These are phyloP conservation scores for Leccinum obscurum DNA, from an alignment of 768 basidiomycete genomes.

Conservation along the genomic window DNA sequence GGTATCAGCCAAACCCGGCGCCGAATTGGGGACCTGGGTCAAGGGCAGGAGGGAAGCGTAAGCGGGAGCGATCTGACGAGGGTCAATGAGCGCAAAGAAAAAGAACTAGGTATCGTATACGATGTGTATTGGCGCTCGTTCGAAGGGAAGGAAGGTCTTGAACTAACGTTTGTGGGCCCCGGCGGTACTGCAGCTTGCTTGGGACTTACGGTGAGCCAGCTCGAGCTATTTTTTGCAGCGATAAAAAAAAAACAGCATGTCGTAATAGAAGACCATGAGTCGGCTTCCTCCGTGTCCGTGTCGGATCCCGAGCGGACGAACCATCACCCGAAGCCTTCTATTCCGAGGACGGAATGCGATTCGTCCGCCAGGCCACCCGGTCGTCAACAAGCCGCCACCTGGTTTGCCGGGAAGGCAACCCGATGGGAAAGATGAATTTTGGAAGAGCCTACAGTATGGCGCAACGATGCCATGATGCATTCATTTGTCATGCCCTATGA, in stretches of 20 bases:
- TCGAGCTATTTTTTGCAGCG: neutral
- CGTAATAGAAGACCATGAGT: neutral
- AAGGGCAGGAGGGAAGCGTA: conserved; percentile 48
- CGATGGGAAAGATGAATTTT: neutral
- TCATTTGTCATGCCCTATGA: neutral
- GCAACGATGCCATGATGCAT: neutral
- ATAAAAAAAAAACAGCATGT: neutral
- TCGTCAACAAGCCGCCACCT: neutral
- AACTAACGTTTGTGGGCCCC: neutral
- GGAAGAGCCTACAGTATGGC: neutral
- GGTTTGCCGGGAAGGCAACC: neutral
- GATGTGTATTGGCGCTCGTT: neutral
- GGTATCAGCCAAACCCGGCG: conserved; percentile 91
- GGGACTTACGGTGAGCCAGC: neutral
- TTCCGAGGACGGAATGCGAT: neutral
- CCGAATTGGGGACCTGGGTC: conserved; percentile 90
- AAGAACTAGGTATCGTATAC: neutral
- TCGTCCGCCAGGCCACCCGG: neutral
- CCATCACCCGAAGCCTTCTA: neutral
- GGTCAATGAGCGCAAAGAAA: conserved; percentile 2
- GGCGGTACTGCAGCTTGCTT: neutral
- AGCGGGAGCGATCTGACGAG: conserved; percentile 30
- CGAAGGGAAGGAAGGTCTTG: neutral
- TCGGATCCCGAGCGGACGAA: neutral
- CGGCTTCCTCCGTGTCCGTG: neutral